phyloP scores from a whole-genome alignment of 208 protist species.

The Trypanosoma caninum region DNA sequence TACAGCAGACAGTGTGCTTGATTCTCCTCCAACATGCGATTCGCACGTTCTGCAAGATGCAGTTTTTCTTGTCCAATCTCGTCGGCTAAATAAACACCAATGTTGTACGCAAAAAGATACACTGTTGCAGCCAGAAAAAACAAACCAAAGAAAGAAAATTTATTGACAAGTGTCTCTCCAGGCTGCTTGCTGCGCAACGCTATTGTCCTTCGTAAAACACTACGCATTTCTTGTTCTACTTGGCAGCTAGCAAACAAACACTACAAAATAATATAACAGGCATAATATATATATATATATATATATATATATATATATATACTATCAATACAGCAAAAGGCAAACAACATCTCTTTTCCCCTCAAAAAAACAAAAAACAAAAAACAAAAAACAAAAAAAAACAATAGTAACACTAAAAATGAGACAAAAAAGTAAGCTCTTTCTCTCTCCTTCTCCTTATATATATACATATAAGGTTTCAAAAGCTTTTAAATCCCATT shows the following conservation, averaged over 20 bases:
- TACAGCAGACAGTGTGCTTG: neutral
- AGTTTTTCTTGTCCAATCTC: slow-evolving; percentile 1
- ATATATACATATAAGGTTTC: too few relatives aligned
- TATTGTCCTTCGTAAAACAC: too few relatives aligned
- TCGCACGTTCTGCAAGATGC: neutral
- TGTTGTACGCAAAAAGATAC: slow-evolving; percentile 5
- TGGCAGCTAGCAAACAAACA: too few relatives aligned
- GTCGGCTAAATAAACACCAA: slow-evolving; percentile 4
- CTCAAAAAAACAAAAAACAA: neutral
- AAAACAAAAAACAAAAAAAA: slow-evolving; percentile 6
- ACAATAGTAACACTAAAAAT: too few relatives aligned
- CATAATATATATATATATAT: neutral
- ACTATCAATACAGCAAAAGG: neutral
- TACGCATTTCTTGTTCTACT: too few relatives aligned
- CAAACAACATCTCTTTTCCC: neutral
- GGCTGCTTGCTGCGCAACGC: too few relatives aligned
- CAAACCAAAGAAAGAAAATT: neutral
- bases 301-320: slow-evolving; percentile 7
- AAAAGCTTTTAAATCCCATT: too few relatives aligned
- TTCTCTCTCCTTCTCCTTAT: too few relatives aligned
- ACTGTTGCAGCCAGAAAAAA: neutral
- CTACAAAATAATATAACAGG: neutral
- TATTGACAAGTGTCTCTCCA: too few relatives aligned
- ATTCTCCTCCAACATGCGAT: neutral
- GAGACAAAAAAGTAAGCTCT: too few relatives aligned